These are phyloP conservation scores for Metarhizium anisopliae DNA, from an alignment of 2,329 filamentous ascomycete species.

Conservation along the genomic window DNA sequence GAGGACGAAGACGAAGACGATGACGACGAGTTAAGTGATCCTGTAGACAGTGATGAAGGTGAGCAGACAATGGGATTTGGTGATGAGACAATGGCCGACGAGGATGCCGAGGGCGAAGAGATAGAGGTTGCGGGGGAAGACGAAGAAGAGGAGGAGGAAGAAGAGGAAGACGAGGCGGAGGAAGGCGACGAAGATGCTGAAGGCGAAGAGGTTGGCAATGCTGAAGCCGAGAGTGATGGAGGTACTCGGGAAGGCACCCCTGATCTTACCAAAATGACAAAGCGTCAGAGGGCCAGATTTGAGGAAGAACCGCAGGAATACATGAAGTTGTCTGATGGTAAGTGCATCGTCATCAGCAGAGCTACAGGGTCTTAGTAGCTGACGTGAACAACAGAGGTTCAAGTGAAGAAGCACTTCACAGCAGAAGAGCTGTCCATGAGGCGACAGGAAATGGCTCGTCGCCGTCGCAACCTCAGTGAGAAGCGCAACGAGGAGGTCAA, in stretches of 20 bases:
- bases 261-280: conserved; percentile 52
- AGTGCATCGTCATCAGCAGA: conserved; percentile 12
- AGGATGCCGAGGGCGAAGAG: conserved; percentile 40
- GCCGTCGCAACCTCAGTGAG: conserved; percentile 53
- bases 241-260: conserved; percentile 41
- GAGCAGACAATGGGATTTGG: conserved; percentile 29
- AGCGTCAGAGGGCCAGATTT: conserved; percentile 50
- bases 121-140: conserved; percentile 32
- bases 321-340: conserved; percentile 54
- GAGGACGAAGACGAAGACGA: conserved; percentile 41
- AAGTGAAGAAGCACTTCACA: conserved; percentile 54
- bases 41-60: conserved; percentile 38
- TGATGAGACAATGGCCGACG: conserved; percentile 36
- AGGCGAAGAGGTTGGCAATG: conserved; percentile 28
- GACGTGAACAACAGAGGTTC: conserved; percentile 41
- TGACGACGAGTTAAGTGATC: conserved; percentile 48
- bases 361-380: neutral
- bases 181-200: conserved; percentile 28
- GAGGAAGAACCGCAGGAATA: conserved; percentile 45
- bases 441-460: conserved; percentile 52
- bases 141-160: conserved; percentile 31
- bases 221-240: conserved; percentile 32
- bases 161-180: conserved; percentile 29
- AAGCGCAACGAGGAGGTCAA: conserved; percentile 58
- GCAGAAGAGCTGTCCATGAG: conserved; percentile 55